phyloP scores from a whole-genome alignment of 805 yeast species.

The Candida oleophila region DNA sequence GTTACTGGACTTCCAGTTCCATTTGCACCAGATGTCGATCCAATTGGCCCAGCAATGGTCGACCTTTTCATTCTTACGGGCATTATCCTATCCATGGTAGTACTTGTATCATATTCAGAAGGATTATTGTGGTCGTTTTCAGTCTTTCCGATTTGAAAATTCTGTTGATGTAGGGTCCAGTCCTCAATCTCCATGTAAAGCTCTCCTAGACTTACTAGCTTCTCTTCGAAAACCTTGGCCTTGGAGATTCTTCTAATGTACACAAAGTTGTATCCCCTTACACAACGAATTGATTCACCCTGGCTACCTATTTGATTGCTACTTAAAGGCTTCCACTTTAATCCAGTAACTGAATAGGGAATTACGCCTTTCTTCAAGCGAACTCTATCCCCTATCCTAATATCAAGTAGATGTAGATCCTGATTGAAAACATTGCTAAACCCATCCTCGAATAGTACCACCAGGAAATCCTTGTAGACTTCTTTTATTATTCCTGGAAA shows the following conservation, averaged over 20 bases:
- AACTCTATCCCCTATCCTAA: constrained; percentile 57
- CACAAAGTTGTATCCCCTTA: constrained; percentile 60
- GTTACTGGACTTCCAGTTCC: background rate
- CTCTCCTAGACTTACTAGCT: constrained; percentile 23
- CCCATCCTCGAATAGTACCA: constrained; percentile 43
- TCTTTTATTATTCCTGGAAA: constrained; percentile 48
- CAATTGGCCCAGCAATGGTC: constrained; percentile 3
- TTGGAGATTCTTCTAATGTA: constrained; percentile 27
- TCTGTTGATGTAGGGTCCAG: constrained; percentile 39
- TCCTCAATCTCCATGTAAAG: constrained; percentile 39
- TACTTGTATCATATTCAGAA: background rate
- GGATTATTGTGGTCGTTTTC: background rate
- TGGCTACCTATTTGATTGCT: constrained; percentile 8
- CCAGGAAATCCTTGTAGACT: constrained; percentile 24
- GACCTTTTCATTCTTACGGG: background rate
- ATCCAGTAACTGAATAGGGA: constrained; percentile 46
- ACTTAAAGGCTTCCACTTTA: constrained; percentile 22
- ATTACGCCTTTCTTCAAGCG: constrained; percentile 26
- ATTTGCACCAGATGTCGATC: background rate
- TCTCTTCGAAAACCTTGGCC: constrained; percentile 15
- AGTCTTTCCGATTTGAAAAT: constrained; percentile 10
- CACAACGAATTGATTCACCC: constrained; percentile 43
- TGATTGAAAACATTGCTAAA: constrained; percentile 29
- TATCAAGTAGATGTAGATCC: constrained; percentile 48
- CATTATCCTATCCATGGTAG: background rate